Percentiles rank a stretch among this genome's conserved stretches.
Conservation (phyloP, 148 eudicot species). For the Silene uniflora region DNA sequence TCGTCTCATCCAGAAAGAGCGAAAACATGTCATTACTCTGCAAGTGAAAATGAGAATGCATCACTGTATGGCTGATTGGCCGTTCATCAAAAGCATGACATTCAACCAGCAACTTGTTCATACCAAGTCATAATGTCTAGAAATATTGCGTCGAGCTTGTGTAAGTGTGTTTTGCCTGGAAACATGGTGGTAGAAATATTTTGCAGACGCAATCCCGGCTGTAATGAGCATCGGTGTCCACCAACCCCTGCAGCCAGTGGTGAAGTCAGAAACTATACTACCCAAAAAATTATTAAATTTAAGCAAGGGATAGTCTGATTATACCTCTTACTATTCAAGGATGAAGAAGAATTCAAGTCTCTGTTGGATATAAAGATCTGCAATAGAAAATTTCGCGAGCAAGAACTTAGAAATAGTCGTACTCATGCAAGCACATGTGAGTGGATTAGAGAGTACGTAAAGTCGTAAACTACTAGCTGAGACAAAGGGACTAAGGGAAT, state of each 20-base stretch:
- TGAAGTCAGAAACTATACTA: not conserved
- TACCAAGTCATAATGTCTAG: conserved; percentile 96
- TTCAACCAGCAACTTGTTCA: conserved; percentile 1
- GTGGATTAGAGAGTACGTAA: no score
- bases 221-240: conserved; percentile 91
- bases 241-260: conserved; percentile 69
- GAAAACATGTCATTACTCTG: conserved; percentile 94
- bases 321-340: conserved; percentile 47
- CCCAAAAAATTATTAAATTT: not conserved
- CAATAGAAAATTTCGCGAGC: conserved; percentile 18
- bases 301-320: conserved; percentile 1
- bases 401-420: conserved; percentile 5
- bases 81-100: not conserved
- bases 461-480: not conserved
- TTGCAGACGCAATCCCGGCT: conserved; percentile 81
- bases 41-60: not conserved
- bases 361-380: conserved; percentile 68
- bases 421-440: no score
- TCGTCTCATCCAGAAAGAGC: conserved; percentile 90
- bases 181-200: conserved; percentile 76
- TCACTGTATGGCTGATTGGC: not conserved
- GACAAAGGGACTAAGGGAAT: not conserved
- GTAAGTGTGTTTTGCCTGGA: conserved; percentile 69
- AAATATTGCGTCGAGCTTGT: conserved; percentile 90
- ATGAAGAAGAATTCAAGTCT: conserved; percentile 47